Evolutionary conservation across 306 rosid species (phyloP).

Genomic region (Trifolium repens): DNA sequence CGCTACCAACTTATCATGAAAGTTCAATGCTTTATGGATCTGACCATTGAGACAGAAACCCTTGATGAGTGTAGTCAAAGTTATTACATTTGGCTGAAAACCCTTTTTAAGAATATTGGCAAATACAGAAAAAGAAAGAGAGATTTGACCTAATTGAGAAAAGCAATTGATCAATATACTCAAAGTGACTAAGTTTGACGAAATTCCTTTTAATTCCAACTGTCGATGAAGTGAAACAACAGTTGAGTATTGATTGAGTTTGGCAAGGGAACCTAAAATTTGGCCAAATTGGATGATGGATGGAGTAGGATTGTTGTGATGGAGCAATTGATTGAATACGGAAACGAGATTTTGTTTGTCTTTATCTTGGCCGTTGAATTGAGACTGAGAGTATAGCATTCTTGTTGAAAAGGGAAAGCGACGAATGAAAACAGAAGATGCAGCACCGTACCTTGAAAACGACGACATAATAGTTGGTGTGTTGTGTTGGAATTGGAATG

Average conservation of each 20-base stretch:
- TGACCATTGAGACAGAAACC: neutral
- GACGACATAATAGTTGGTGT: no score
- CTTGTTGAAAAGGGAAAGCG: no score
- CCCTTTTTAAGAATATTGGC: neutral
- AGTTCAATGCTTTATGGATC: no score
- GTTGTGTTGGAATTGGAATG: no score
- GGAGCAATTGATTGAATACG: neutral
- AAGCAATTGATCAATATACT: neutral
- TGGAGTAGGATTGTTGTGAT: neutral
- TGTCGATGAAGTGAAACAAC: neutral
- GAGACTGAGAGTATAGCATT: no score
- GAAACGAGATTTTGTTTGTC: neutral
- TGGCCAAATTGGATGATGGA: neutral
- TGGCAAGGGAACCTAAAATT: neutral
- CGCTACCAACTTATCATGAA: no score
- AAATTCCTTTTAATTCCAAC: neutral
- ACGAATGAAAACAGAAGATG: no score
- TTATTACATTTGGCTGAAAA: neutral
- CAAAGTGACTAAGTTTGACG: neutral
- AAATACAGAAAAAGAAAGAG: neutral
- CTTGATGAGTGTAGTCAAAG: neutral
- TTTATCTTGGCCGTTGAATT: neutral
- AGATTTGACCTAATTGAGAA: neutral
- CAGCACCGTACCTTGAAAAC: no score
- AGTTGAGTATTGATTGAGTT: neutral